A percentile compares a stretch with the other conserved stretches of the same genome.
Conservation (phyloP, 2,329 filamentous ascomycete genomes). For the Diaporthe sp. region DNA sequence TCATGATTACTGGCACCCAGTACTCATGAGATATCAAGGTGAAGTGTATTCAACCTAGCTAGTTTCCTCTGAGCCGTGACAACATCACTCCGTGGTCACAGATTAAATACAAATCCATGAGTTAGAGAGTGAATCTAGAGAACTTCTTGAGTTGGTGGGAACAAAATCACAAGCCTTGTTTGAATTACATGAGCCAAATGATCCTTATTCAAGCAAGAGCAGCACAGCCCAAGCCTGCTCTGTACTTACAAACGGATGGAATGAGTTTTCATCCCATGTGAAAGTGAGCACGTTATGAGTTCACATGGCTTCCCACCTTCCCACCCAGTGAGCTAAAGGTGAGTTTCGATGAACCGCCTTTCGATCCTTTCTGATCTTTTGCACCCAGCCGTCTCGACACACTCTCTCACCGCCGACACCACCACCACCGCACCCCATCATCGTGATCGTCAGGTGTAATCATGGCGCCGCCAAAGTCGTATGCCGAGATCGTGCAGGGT, state of each 20-base stretch:
- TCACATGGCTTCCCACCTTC: too few relatives aligned
- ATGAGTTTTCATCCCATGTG: slow-evolving; percentile 1
- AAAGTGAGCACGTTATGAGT: not conserved
- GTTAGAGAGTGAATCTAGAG: not conserved
- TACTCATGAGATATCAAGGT: not conserved
- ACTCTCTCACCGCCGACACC: too few relatives aligned
- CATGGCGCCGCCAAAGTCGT: slow-evolving; percentile 18
- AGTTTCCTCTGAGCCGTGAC: not conserved
- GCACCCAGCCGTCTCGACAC: not conserved
- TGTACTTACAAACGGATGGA: not conserved
- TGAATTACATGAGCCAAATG: not conserved
- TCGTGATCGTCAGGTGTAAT: too few relatives aligned
- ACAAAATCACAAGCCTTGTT: not conserved
- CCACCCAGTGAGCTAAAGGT: not conserved
- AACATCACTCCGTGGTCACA: not conserved
- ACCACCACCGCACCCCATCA: not conserved
- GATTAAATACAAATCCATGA: too few relatives aligned
- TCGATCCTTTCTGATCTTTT: not conserved
- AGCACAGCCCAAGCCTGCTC: not conserved
- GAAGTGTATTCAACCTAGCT: not conserved
- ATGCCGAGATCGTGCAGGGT: slow-evolving; percentile 13
- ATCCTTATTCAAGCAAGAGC: not conserved
- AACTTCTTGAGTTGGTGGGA: not conserved
- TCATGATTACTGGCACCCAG: too few relatives aligned
- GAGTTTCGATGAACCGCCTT: not conserved